Evolutionary conservation across 108 stramenopile genomes (phyloP).

Genomic region (Schizochytrium sp.): DNA sequence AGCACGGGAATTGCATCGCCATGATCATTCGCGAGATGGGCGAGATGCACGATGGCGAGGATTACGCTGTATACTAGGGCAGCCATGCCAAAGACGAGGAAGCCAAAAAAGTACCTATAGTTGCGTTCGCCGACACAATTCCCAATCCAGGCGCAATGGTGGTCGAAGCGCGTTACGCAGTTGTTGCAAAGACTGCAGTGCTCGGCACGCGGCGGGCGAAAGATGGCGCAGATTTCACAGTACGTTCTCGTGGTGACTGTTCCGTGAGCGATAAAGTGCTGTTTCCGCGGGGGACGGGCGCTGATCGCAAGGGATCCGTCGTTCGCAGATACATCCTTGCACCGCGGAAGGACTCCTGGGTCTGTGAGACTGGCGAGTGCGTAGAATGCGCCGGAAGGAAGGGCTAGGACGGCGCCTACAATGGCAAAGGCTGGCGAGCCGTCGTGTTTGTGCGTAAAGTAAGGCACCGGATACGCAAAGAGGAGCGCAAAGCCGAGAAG

Average conservation of each 20-base stretch:
- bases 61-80: background rate
- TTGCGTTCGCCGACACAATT: constrained; percentile 51
- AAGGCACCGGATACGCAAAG: background rate
- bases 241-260: background rate
- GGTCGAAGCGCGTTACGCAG: constrained; percentile 56
- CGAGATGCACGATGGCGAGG: background rate
- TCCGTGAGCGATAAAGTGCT: background rate
- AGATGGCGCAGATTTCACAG: constrained; percentile 50
- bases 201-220: constrained; percentile 49
- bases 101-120: constrained; percentile 42
- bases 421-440: background rate
- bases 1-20: background rate
- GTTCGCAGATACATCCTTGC: background rate
- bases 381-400: background rate
- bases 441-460: background rate
- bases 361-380: background rate
- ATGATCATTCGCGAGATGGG: background rate
- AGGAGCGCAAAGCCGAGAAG: background rate
- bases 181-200: constrained; percentile 44
- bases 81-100: constrained; percentile 1
- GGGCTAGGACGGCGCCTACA: background rate
- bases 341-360: background rate
- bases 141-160: constrained; percentile 55
- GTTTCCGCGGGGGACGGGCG: background rate
- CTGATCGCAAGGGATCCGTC: background rate